These are phyloP conservation scores for Cnidoscolus chayamansa DNA, from an alignment of 441 rosid species.

Conservation along the genomic window DNA sequence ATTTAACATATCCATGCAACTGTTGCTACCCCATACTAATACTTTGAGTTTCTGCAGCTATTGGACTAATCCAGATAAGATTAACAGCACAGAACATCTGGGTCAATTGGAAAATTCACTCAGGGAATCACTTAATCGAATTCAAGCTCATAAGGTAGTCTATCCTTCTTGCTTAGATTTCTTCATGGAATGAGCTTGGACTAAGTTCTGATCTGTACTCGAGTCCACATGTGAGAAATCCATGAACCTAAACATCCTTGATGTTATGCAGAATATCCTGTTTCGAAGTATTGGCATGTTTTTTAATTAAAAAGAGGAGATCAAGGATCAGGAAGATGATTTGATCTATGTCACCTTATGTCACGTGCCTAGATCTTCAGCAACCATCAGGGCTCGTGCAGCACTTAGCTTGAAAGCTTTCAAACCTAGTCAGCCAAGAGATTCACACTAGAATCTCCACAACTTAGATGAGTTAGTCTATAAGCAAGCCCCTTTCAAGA, in stretches of 20 bases:
- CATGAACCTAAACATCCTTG: not conserved
- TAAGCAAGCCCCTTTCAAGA: no score
- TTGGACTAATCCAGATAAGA: slow-evolving; percentile 58
- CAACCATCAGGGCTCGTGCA: no score
- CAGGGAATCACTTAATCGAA: slow-evolving; percentile 49
- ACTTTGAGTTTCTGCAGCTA: slow-evolving; percentile 38
- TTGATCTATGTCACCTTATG: not conserved
- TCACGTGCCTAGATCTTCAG: no score
- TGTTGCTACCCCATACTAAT: not conserved
- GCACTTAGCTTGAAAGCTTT: no score
- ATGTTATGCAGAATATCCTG: not conserved
- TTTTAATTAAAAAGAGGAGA: not conserved
- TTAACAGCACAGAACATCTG: slow-evolving; percentile 47
- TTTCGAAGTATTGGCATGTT: not conserved
- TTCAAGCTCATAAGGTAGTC: slow-evolving; percentile 56
- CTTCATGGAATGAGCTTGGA: not conserved
- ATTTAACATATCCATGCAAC: no score
- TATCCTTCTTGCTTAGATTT: slow-evolving; percentile 13
- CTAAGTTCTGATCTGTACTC: not conserved
- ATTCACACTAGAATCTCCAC: no score
- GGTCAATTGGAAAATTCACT: slow-evolving; percentile 63
- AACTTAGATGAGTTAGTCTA: no score
- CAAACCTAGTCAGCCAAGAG: no score
- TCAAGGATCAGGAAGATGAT: not conserved
- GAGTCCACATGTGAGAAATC: not conserved